Conservation (phyloP, 1,284 basidiomycete genomes). For the Paramarasmius palmivorus region DNA sequence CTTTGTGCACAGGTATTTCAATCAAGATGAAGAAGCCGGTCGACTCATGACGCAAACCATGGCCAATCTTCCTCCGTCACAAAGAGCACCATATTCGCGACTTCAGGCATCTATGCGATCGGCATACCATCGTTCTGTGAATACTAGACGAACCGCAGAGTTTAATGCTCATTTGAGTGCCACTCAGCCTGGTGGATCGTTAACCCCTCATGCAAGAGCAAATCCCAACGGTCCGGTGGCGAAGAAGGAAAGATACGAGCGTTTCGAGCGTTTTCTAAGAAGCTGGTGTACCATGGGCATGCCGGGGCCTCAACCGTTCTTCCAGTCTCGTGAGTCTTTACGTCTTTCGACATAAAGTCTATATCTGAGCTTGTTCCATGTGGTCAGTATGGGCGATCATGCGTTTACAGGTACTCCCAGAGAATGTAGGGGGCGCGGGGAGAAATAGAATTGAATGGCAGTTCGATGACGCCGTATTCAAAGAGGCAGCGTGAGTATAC, state of each 20-base stretch:
- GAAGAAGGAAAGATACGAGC: conserved; percentile 72
- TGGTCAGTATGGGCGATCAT: conserved; percentile 65
- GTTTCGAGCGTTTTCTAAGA: conserved; percentile 67
- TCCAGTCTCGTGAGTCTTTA: conserved; percentile 51
- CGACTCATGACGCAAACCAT: conserved; percentile 77
- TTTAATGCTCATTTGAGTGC: conserved; percentile 75
- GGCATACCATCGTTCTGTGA: conserved; percentile 72
- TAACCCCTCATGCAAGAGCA: conserved; percentile 67
- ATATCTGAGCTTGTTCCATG: not conserved
- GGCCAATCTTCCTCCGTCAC: conserved; percentile 71
- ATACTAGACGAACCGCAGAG: conserved; percentile 67
- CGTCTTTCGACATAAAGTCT: conserved; percentile 19
- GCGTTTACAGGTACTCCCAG: conserved; percentile 71
- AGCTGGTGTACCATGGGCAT: conserved; percentile 80
- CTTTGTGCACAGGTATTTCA: conserved; percentile 60
- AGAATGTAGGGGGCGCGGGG: conserved; percentile 73
- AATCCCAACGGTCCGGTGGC: conserved; percentile 60
- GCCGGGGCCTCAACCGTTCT: conserved; percentile 80
- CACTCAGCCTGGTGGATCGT: conserved; percentile 69
- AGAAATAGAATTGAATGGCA: conserved; percentile 70
- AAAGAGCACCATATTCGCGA: conserved; percentile 74
- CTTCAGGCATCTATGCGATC: conserved; percentile 77
- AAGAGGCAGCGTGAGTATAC: conserved; percentile 74
- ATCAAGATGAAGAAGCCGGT: conserved; percentile 73
- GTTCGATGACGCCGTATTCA: conserved; percentile 82